Evolutionary conservation across 1,284 basidiomycete genomes (phyloP).

Genomic region (Vanrija humicola): DNA sequence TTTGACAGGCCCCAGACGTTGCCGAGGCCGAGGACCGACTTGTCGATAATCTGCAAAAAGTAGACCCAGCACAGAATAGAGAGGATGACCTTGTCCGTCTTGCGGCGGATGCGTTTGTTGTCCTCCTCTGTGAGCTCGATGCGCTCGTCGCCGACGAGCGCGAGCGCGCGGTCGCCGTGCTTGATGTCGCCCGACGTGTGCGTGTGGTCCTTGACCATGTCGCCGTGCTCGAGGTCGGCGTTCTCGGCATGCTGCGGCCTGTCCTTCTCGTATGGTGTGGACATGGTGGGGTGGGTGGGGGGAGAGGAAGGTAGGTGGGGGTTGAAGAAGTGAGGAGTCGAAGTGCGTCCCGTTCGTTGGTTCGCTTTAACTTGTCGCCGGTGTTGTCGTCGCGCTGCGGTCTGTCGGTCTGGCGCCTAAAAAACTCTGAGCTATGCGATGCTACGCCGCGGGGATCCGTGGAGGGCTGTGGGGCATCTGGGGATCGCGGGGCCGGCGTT

Average conservation of each 20-base stretch:
- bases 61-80: slow-evolving; percentile 39
- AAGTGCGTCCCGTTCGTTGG: too few relatives aligned
- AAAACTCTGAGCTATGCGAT: too few relatives aligned
- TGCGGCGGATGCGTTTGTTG: slow-evolving; percentile 22
- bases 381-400: too few relatives aligned
- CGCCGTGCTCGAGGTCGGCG: background rate
- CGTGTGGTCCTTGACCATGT: background rate
- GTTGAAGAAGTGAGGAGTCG: too few relatives aligned
- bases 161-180: slow-evolving; percentile 24
- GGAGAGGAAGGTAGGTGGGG: background rate
- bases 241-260: background rate
- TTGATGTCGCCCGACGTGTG: slow-evolving; percentile 11
- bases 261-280: slow-evolving; percentile 1
- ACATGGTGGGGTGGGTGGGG: background rate
- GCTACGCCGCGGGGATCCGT: background rate
- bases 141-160: slow-evolving; percentile 23
- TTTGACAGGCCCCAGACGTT: slow-evolving; percentile 27
- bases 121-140: slow-evolving; percentile 28
- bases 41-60: slow-evolving; percentile 42
- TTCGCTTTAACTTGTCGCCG: background rate
- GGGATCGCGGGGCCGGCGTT: background rate
- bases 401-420: too few relatives aligned
- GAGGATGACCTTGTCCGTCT: slow-evolving; percentile 34
- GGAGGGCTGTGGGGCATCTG: slow-evolving; percentile 1
- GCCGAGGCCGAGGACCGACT: slow-evolving; percentile 22